Conservation (phyloP, 1,284 basidiomycete species). For the Sparassis latifolia region DNA sequence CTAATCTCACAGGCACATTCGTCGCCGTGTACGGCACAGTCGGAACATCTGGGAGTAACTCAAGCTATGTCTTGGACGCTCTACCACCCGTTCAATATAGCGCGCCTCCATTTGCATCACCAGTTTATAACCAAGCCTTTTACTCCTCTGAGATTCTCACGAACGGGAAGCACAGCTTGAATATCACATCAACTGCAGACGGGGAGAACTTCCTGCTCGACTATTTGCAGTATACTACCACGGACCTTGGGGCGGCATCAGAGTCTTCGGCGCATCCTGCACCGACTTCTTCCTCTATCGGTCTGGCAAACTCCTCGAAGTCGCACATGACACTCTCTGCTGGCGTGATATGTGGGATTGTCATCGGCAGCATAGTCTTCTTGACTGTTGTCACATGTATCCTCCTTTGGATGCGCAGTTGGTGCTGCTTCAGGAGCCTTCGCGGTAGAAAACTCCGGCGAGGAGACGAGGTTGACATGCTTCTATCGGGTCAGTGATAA, state of each 20-base stretch:
- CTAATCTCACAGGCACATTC: slow-evolving; percentile 4
- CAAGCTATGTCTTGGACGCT: slow-evolving; percentile 5
- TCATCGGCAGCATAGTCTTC: not conserved
- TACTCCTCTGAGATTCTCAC: slow-evolving; percentile 2
- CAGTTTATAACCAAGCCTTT: slow-evolving; percentile 1
- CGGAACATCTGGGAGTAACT: not conserved
- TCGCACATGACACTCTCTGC: not conserved
- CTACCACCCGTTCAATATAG: not conserved
- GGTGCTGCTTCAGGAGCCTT: not conserved
- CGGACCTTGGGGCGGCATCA: not conserved
- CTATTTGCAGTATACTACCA: slow-evolving; percentile 2
- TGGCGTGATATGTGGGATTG: slow-evolving; percentile 1
- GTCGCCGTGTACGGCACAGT: slow-evolving; percentile 7
- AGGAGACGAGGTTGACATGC: not conserved
- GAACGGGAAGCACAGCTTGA: slow-evolving; percentile 3
- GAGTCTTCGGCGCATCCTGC: not conserved
- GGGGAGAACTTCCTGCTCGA: slow-evolving; percentile 2
- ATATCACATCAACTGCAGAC: not conserved
- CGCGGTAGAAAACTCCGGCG: too few species aligned
- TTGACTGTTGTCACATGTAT: slow-evolving; percentile 1
- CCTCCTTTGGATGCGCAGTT: not conserved
- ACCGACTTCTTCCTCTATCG: not conserved
- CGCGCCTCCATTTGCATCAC: not conserved
- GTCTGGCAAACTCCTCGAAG: not conserved
- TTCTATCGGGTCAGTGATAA: too few species aligned